A percentile compares a stretch with the other conserved stretches of the same genome.
Evolutionary conservation across 2,329 filamentous ascomycete genomes (phyloP).

Genomic region (Lojkania enalia): DNA sequence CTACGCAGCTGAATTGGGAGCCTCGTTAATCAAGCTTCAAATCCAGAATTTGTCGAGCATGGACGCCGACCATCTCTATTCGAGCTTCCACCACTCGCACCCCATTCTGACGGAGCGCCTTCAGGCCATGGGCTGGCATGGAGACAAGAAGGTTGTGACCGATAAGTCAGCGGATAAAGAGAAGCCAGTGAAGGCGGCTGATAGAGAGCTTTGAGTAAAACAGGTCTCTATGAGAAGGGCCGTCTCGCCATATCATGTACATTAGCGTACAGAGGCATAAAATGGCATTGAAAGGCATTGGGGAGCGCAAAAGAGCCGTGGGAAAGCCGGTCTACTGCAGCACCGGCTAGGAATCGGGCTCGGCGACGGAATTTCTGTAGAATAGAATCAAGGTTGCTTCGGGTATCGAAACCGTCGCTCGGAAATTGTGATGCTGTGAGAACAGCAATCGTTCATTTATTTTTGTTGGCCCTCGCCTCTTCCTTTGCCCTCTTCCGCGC

Average conservation of each 20-base stretch:
- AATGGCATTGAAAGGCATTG: no score
- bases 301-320: no score
- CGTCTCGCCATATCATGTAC: no score
- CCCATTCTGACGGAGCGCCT: conserved; percentile 93
- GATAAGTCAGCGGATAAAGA: conserved; percentile 58
- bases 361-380: not conserved
- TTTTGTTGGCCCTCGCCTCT: conserved; percentile 31
- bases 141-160: conserved; percentile 59
- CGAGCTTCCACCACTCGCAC: conserved; percentile 97
- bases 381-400: no score
- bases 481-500: conserved; percentile 40
- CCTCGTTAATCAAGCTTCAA: conserved; percentile 93
- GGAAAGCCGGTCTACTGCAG: no score
- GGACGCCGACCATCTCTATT: conserved; percentile 98
- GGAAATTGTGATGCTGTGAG: no score
- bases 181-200: conserved; percentile 69
- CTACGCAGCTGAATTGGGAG: conserved; percentile 79
- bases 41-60: conserved; percentile 98
- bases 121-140: conserved; percentile 86
- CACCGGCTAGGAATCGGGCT: no score
- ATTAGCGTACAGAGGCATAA: no score
- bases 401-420: no score
- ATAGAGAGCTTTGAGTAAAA: conserved; percentile 71
- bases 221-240: no score
- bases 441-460: conserved; percentile 12